phyloP scores from a whole-genome alignment of 306 rosid genomes.

The Gillenia trifoliata region DNA sequence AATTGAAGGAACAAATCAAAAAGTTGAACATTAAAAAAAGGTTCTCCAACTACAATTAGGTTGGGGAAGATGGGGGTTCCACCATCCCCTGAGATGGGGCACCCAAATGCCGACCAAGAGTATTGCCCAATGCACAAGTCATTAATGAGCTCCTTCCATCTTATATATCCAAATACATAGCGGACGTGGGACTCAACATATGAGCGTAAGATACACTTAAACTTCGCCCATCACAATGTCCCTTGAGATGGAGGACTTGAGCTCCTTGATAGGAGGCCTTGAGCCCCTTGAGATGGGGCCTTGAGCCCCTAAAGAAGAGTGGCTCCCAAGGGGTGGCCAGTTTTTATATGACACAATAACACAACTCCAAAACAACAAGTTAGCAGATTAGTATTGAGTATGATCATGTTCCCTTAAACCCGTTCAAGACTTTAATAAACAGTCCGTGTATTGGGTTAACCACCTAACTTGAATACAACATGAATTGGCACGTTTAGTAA shows the following conservation, averaged over 20 bases:
- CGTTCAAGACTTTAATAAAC: background rate
- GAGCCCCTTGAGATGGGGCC: too few relatives aligned
- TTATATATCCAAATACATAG: background rate
- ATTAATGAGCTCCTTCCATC: background rate
- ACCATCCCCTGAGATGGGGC: background rate
- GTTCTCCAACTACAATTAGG: background rate
- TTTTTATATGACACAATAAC: too few relatives aligned
- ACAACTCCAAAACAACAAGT: too few relatives aligned
- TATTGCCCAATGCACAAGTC: background rate
- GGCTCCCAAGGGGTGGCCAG: background rate
- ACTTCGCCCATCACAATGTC: background rate
- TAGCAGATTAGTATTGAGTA: background rate
- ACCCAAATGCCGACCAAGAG: background rate
- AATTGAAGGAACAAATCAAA: background rate
- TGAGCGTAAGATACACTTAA: background rate
- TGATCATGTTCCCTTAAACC: background rate
- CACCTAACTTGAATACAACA: too few relatives aligned
- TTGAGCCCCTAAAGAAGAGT: background rate
- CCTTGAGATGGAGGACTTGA: background rate
- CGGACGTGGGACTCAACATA: background rate
- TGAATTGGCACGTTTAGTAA: background rate
- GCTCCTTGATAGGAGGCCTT: too few relatives aligned
- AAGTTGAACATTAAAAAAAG: background rate
- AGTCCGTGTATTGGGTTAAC: background rate
- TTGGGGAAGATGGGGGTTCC: background rate